A percentile compares a stretch with the other conserved stretches of the same genome.
Evolutionary conservation across 164 flowering plant species (phyloP).

Genomic region (Vitis rupestris): DNA sequence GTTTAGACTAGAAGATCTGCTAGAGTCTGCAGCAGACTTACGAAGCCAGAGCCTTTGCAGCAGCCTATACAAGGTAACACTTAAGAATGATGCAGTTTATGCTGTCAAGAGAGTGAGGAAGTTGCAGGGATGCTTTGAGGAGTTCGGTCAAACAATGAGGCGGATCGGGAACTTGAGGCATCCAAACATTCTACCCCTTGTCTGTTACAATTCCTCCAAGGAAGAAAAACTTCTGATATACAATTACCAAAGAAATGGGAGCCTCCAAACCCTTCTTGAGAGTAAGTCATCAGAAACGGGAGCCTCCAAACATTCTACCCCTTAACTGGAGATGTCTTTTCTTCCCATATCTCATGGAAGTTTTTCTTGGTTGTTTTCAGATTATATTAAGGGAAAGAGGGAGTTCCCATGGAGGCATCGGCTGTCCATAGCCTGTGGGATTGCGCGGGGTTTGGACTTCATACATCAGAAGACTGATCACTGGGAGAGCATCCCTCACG

Average conservation of each 20-base stretch:
- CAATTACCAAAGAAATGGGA: slow-evolving; percentile 52
- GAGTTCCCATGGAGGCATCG: slow-evolving; percentile 55
- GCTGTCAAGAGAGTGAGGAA: slow-evolving; percentile 67
- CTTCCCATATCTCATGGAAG: neutral
- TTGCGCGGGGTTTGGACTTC: slow-evolving; percentile 47
- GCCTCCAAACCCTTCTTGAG: slow-evolving; percentile 46
- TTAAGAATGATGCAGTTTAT: slow-evolving; percentile 32
- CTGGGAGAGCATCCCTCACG: slow-evolving; percentile 42
- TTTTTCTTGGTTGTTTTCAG: slow-evolving; percentile 28
- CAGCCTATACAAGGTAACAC: slow-evolving; percentile 54
- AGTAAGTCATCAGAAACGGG: slow-evolving; percentile 41
- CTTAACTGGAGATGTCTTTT: neutral
- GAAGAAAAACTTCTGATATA: slow-evolving; percentile 57
- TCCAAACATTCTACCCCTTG: slow-evolving; percentile 51
- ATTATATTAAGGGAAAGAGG: slow-evolving; percentile 38
- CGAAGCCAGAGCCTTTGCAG: slow-evolving; percentile 43
- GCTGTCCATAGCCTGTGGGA: slow-evolving; percentile 50
- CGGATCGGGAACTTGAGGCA: slow-evolving; percentile 53
- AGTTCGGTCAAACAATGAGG: slow-evolving; percentile 42
- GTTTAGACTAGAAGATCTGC: slow-evolving; percentile 49
- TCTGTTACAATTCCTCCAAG: slow-evolving; percentile 36
- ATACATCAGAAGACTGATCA: slow-evolving; percentile 26
- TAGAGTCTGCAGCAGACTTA: slow-evolving; percentile 49
- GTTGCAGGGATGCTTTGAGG: slow-evolving; percentile 37
- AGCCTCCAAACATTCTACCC: slow-evolving; percentile 31